Conservation (phyloP, 257 asterid genomes). For the Cruciata laevipes region DNA sequence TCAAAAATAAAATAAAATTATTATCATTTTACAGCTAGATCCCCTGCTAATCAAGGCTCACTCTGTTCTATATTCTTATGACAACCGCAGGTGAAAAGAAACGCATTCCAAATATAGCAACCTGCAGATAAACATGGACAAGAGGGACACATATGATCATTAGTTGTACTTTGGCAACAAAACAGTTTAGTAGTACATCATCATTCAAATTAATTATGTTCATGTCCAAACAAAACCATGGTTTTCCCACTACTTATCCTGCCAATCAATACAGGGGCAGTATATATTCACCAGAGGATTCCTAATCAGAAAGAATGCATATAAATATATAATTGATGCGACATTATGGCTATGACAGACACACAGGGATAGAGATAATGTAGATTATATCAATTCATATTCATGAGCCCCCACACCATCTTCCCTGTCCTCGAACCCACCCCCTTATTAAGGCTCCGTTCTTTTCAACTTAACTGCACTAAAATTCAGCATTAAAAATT, state of each 20-base stretch:
- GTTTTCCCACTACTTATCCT: conserved; percentile 24
- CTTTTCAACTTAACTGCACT: not conserved
- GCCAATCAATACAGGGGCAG: conserved; percentile 13
- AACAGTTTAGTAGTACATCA: not conserved
- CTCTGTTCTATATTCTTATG: not conserved
- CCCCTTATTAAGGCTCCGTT: not conserved
- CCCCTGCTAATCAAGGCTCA: not conserved
- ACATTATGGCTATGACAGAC: not conserved
- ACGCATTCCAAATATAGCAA: not conserved
- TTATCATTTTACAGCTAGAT: not conserved
- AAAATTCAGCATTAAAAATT: not conserved
- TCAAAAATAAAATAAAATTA: no score
- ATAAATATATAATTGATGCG: not conserved
- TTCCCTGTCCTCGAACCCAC: not conserved
- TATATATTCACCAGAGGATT: conserved; percentile 24
- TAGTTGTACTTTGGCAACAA: conserved; percentile 10
- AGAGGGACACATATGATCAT: conserved; percentile 13
- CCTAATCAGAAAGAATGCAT: conserved; percentile 25
- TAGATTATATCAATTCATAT: not conserved
- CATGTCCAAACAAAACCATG: conserved; percentile 35
- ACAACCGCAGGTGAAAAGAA: conserved; percentile 3
- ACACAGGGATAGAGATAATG: not conserved
- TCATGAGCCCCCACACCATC: not conserved
- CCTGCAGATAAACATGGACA: conserved; percentile 16
- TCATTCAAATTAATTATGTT: conserved; percentile 3